phyloP scores from a whole-genome alignment of 768 basidiomycete species.

The Hericium rajendrae region DNA sequence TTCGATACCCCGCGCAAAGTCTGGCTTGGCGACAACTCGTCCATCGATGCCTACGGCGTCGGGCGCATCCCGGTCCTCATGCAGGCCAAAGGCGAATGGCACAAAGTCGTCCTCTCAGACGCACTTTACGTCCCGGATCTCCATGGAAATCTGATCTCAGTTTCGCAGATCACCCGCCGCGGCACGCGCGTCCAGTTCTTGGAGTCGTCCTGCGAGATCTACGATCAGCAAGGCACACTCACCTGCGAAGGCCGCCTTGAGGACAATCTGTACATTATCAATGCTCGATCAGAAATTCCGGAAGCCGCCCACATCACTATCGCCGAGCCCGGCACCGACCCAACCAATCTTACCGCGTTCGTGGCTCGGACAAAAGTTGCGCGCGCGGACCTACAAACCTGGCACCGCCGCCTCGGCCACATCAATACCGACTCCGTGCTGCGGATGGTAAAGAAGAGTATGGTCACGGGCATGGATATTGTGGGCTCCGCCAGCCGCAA shows the following conservation, averaged over 20 bases:
- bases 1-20: background rate
- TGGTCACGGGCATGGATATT: slow-evolving; percentile 13
- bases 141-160: slow-evolving; percentile 15
- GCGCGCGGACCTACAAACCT: slow-evolving; percentile 5
- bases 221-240: background rate
- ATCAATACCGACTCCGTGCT: slow-evolving; percentile 2
- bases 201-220: slow-evolving; percentile 1
- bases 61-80: slow-evolving; percentile 3
- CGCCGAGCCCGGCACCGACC: background rate
- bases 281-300: background rate
- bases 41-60: slow-evolving; percentile 9
- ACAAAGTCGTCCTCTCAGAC: slow-evolving; percentile 3
- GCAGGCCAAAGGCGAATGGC: background rate
- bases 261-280: slow-evolving; percentile 11
- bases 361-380: background rate
- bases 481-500: background rate
- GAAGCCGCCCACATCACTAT: background rate
- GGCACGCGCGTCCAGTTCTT: slow-evolving; percentile 4
- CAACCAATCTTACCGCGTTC: background rate
- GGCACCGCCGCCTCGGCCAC: slow-evolving; percentile 15
- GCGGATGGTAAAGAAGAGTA: background rate
- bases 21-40: slow-evolving; percentile 11
- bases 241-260: background rate
- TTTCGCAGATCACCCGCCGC: slow-evolving; percentile 5
- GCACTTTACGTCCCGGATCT: slow-evolving; percentile 15